Evolutionary conservation across 2,329 filamentous ascomycete genomes (phyloP).

Genomic region (Cladosporium sp.): DNA sequence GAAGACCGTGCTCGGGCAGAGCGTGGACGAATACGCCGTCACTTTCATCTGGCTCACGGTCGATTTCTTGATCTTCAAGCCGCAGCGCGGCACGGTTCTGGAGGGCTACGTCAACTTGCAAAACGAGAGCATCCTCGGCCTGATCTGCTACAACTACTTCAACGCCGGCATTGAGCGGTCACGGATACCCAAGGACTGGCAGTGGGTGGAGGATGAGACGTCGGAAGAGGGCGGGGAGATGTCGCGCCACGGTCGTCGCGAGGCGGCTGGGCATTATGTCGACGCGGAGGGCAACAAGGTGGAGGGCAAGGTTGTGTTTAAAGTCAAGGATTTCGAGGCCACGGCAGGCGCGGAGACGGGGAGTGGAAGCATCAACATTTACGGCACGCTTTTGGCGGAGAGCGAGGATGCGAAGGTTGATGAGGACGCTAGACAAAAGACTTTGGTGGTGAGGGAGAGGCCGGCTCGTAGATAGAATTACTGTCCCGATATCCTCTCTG

Average conservation of each 20-base stretch:
- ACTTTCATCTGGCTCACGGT: conserved; percentile 85
- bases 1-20: conserved; percentile 37
- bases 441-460: conserved; percentile 16
- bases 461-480: conserved; percentile 1
- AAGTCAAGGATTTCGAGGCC: conserved; percentile 80
- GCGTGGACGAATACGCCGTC: conserved; percentile 76
- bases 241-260: conserved; percentile 6
- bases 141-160: conserved; percentile 85
- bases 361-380: conserved; percentile 77
- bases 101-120: conserved; percentile 82
- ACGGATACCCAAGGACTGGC: conserved; percentile 74
- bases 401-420: conserved; percentile 61
- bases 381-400: conserved; percentile 76
- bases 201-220: conserved; percentile 63
- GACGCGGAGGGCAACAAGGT: conserved; percentile 67
- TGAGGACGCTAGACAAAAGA: conserved; percentile 43
- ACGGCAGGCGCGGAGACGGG: conserved; percentile 58
- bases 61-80: conserved; percentile 79
- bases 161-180: conserved; percentile 79
- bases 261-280: conserved; percentile 62
- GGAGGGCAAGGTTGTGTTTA: conserved; percentile 67
- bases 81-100: conserved; percentile 66
- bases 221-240: conserved; percentile 38
- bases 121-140: conserved; percentile 81
- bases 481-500: no score